Evolutionary conservation across 139 green algal species (phyloP).

Genomic region (Picochlorum sp.): DNA sequence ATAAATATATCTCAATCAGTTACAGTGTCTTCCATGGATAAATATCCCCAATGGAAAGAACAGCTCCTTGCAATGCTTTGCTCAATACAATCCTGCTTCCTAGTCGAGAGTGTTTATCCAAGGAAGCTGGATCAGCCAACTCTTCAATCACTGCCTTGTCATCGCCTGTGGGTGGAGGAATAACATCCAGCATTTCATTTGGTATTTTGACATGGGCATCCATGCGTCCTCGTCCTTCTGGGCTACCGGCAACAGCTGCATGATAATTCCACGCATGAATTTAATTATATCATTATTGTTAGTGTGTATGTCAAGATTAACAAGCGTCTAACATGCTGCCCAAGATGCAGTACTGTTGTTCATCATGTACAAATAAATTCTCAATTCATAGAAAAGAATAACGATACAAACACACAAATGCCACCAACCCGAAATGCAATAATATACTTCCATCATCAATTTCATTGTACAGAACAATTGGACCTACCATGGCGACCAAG

Average conservation of each 20-base stretch:
- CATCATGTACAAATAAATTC: too few relatives aligned
- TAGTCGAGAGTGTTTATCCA: slow-evolving; percentile 6
- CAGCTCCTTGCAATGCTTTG: not conserved
- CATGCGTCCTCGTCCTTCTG: not conserved
- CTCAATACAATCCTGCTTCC: not conserved
- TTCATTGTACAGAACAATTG: not conserved
- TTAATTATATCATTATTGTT: too few relatives aligned
- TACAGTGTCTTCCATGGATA: slow-evolving; percentile 1
- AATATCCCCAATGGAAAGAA: not conserved
- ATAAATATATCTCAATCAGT: not conserved
- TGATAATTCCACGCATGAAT: not conserved
- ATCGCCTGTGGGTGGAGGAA: not conserved
- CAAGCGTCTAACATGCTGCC: too few relatives aligned
- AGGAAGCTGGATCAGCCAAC: not conserved
- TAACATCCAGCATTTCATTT: slow-evolving; percentile 2
- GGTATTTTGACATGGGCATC: slow-evolving; percentile 8
- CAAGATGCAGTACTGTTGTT: too few relatives aligned
- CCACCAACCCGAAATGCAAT: too few relatives aligned
- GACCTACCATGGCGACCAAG: not conserved
- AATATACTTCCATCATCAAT: not conserved
- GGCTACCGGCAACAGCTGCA: not conserved
- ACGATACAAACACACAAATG: too few relatives aligned
- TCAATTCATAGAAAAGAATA: too few relatives aligned
- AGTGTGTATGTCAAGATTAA: too few relatives aligned
- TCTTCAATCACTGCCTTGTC: not conserved